Evolutionary conservation across 208 protist genomes (phyloP).

Genomic region (Leishmania aethiopica): DNA sequence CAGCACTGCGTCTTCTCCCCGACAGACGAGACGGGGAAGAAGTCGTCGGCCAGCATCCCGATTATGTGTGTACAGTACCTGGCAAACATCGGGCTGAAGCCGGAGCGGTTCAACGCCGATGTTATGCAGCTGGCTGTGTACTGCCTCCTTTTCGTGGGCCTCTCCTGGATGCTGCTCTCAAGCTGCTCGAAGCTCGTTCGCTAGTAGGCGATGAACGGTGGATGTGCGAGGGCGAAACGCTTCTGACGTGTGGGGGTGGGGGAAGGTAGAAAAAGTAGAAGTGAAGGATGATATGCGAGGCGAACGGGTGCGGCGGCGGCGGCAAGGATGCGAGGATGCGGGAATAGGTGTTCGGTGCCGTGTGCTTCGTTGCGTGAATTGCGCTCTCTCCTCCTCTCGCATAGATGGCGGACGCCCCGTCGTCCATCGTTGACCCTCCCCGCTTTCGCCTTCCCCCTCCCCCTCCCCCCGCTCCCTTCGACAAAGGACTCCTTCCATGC

Average conservation of each 20-base stretch:
- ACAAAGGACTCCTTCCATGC: too few relatives aligned
- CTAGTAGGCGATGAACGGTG: conserved; percentile 15
- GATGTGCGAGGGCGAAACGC: neutral
- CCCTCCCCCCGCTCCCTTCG: neutral
- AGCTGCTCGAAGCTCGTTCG: conserved; percentile 68
- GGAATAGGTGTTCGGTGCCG: neutral
- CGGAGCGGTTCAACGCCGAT: conserved; percentile 71
- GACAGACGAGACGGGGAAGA: conserved; percentile 78
- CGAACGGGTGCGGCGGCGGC: too few relatives aligned
- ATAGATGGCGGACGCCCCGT: neutral
- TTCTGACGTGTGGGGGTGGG: neutral
- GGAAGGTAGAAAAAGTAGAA: neutral
- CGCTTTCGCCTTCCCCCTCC: neutral
- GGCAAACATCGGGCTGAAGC: conserved; percentile 77
- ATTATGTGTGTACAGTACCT: conserved; percentile 91
- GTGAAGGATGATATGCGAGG: neutral
- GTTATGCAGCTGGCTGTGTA: conserved; percentile 78
- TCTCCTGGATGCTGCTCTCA: conserved; percentile 73
- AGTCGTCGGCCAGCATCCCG: conserved; percentile 50
- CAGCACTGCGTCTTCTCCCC: conserved; percentile 83
- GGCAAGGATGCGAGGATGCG: neutral
- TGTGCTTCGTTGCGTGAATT: neutral
- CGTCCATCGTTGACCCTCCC: neutral
- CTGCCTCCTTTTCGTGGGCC: conserved; percentile 49
- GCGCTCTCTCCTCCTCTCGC: neutral